Base-by-base conservation (phyloP, 371 early-diverging fungal species). In the Mortierella sp. region DNA sequence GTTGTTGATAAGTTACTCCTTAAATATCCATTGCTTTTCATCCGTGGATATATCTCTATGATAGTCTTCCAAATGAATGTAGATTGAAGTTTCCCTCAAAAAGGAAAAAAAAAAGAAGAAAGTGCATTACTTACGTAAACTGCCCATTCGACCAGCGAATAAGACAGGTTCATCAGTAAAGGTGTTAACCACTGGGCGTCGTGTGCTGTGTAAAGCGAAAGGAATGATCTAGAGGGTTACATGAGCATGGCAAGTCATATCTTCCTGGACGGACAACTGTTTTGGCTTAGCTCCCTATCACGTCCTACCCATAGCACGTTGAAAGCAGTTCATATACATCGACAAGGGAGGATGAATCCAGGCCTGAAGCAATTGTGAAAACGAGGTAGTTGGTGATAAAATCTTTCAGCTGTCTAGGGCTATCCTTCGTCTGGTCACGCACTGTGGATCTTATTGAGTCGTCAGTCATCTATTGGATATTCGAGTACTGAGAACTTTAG, bases 111-210 rank as follows among this genome's bases (percentile, higher is more conserved):
- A 9, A 40, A 33, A 28, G 36, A 36, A 59, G 36, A 36, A 59
- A 24, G 5, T 16, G 36, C 43, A 9, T 1, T 11, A 43, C 43
- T 43, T 72, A 75, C 82, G 66, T 58, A 40, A 9, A 65, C 50
- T 10, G 82, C 82, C 82, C 82, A 81, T 28, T 64, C 63, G 62
- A 81, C 60, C 45, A 81, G 45, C 13, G 72, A 69, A 24, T 58
- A 69, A 3, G 82, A 76, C 10, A 81, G 15, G 24, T 67, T 66
- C 70, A 75, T 81, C 3, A 75, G 57, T 16, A 81, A 38, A 2
- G 58, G 59, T 0, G 72, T 76, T 45, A 81, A 19, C 72, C 76
- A 81, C 22, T 76, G 76, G 4, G 72, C 73, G 58, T 75, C 76
- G 19, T 21, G 64, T 11, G 63, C 59, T 32, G 21, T n/a, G 21